Percentiles rank a stretch among this genome's conserved stretches.
phyloP scores from a whole-genome alignment of 176 grass and related monocot species.

The Areca catechu region DNA sequence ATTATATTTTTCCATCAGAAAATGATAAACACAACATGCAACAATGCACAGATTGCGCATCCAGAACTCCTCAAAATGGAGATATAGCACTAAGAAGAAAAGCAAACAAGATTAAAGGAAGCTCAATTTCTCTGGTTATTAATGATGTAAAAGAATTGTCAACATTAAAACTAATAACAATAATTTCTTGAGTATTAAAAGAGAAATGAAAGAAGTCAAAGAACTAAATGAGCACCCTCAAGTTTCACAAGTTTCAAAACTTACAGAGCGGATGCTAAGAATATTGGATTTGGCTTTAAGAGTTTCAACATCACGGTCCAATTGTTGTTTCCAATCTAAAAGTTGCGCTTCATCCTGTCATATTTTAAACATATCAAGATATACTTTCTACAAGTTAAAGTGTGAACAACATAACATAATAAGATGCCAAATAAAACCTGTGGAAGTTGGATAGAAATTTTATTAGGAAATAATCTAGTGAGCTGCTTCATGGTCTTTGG shows the following conservation, averaged over 20 bases:
- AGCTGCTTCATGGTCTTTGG: conserved; percentile 96
- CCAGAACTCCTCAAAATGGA: too few species aligned
- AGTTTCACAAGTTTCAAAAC: conserved; percentile 5
- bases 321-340: conserved; percentile 94
- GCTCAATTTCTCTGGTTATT: too few species aligned
- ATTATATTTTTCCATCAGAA: too few species aligned
- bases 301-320: conserved; percentile 95
- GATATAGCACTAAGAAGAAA: too few species aligned
- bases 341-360: conserved; percentile 85
- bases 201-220: too few species aligned
- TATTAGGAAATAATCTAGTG: conserved; percentile 89
- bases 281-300: conserved; percentile 98
- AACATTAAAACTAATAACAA: too few species aligned
- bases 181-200: too few species aligned
- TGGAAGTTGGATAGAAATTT: conserved; percentile 90
- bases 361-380: conserved; percentile 23
- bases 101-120: too few species aligned
- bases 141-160: too few species aligned
- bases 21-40: too few species aligned
- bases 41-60: too few species aligned
- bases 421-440: conserved; percentile 41
- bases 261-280: conserved; percentile 65
- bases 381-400: conserved; percentile 9
- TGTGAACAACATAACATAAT: conserved; percentile 10
- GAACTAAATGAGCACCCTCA: too few species aligned